phyloP scores from a whole-genome alignment of 768 basidiomycete species.

The Boletus reticulatus region DNA sequence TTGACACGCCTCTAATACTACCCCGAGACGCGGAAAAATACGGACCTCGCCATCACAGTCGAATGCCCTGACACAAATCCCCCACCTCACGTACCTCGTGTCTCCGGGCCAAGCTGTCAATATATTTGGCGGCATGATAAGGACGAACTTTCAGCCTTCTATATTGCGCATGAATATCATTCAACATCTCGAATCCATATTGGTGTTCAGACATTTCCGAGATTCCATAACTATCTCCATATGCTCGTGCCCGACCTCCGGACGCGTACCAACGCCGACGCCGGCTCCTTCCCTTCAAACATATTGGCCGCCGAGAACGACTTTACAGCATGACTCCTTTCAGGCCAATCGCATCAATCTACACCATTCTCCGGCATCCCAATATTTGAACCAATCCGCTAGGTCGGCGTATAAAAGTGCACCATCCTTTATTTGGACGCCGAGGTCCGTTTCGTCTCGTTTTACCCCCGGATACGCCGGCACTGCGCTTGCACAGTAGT shows the following conservation, averaged over 20 bases:
- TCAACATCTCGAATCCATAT: not conserved
- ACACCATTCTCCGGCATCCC: not conserved
- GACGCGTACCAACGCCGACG: slow-evolving; percentile 3
- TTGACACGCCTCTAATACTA: not conserved
- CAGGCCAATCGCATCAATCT: not conserved
- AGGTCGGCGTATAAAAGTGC: not conserved
- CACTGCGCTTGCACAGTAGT: not conserved
- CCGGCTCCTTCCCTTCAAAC: slow-evolving; percentile 7
- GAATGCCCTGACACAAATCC: not conserved
- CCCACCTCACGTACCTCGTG: not conserved
- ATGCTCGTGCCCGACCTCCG: not conserved
- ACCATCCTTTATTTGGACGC: not conserved
- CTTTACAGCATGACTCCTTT: not conserved
- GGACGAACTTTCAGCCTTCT: not conserved
- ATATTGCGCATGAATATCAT: too few relatives aligned
- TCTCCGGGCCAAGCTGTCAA: slow-evolving; percentile 5
- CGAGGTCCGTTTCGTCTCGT: slow-evolving; percentile 7
- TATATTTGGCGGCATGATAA: not conserved
- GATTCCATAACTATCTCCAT: not conserved
- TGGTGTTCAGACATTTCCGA: not conserved
- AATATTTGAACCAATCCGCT: not conserved
- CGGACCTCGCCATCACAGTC: slow-evolving; percentile 8
- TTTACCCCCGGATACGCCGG: not conserved
- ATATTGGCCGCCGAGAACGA: not conserved
- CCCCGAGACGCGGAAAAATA: slow-evolving; percentile 4